These are phyloP conservation scores for Chionographis japonica DNA, from an alignment of 106 monocot genomes.

Conservation along the genomic window DNA sequence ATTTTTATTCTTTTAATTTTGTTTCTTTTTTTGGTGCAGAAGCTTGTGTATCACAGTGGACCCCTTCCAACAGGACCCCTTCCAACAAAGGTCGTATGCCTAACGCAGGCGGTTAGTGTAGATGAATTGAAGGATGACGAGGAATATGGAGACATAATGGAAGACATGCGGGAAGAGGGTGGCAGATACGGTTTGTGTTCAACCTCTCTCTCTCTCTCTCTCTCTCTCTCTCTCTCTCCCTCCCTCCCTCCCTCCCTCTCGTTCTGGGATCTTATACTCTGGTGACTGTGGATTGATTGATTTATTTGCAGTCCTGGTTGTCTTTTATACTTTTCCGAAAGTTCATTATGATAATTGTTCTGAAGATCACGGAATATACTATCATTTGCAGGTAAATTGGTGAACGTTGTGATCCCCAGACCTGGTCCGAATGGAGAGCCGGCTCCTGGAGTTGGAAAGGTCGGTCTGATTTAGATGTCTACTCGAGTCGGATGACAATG, in stretches of 20 bases:
- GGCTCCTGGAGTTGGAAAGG: conserved; percentile 76
- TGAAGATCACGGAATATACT: background rate
- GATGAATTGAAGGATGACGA: conserved; percentile 85
- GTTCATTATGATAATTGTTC: too few species aligned
- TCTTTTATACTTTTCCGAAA: too few species aligned
- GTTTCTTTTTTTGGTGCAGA: conserved; percentile 29
- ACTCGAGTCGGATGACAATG: too few species aligned
- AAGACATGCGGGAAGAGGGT: conserved; percentile 90
- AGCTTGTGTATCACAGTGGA: conserved; percentile 60
- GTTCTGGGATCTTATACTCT: too few species aligned
- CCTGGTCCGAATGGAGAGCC: conserved; percentile 55
- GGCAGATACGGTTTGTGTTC: conserved; percentile 65
- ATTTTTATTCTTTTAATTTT: background rate
- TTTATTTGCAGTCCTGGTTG: too few species aligned
- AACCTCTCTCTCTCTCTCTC: background rate
- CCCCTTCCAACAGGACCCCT: conserved; percentile 57
- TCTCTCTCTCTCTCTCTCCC: too few species aligned
- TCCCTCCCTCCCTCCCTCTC: too few species aligned
- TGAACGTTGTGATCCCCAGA: conserved; percentile 80
- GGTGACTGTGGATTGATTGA: too few species aligned
- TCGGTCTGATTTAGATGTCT: conserved; percentile 2
- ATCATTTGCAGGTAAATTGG: conserved; percentile 58
- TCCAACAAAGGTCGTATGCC: conserved; percentile 79
- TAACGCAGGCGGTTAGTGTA: conserved; percentile 52
- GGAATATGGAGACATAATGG: conserved; percentile 84